Evolutionary conservation across 768 basidiomycete species (phyloP).

Genomic region (Clitopilus hobsonii): DNA sequence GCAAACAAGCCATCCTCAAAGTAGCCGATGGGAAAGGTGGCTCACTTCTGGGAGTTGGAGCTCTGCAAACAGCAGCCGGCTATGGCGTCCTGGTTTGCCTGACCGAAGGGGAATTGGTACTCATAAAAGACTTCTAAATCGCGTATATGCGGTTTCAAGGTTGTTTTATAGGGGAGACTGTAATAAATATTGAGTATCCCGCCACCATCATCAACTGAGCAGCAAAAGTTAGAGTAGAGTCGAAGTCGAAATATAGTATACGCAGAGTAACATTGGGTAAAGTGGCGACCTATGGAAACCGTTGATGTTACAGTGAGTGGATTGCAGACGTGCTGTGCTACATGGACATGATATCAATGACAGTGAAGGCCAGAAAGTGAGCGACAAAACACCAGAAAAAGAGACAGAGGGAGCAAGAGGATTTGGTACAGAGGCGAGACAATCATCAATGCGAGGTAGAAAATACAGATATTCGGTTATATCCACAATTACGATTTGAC

Average conservation of each 20-base stretch:
- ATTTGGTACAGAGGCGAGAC: conserved; percentile 12
- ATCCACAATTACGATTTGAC: conserved; percentile 21
- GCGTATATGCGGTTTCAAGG: background rate
- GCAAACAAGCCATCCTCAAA: conserved; percentile 79
- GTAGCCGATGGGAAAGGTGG: conserved; percentile 69
- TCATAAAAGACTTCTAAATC: conserved; percentile 36
- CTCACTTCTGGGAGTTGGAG: conserved; percentile 72
- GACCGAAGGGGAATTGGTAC: conserved; percentile 70
- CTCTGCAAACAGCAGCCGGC: conserved; percentile 28
- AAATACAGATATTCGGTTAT: conserved; percentile 12
- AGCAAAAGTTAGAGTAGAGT: background rate
- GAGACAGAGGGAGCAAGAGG: conserved; percentile 13
- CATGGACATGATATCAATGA: conserved; percentile 22
- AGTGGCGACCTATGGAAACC: conserved; percentile 8
- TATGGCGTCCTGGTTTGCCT: conserved; percentile 56
- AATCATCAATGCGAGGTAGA: conserved; percentile 9
- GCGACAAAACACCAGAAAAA: conserved; percentile 17
- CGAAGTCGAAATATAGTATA: conserved; percentile 1
- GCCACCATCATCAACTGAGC: background rate
- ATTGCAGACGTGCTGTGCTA: conserved; percentile 22
- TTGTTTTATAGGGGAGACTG: background rate
- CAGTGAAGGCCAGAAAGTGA: conserved; percentile 19
- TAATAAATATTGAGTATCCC: background rate
- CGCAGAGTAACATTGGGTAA: background rate
- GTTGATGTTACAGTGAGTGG: conserved; percentile 16